phyloP scores from a whole-genome alignment of 768 basidiomycete genomes.

The Podaxis sp. region DNA sequence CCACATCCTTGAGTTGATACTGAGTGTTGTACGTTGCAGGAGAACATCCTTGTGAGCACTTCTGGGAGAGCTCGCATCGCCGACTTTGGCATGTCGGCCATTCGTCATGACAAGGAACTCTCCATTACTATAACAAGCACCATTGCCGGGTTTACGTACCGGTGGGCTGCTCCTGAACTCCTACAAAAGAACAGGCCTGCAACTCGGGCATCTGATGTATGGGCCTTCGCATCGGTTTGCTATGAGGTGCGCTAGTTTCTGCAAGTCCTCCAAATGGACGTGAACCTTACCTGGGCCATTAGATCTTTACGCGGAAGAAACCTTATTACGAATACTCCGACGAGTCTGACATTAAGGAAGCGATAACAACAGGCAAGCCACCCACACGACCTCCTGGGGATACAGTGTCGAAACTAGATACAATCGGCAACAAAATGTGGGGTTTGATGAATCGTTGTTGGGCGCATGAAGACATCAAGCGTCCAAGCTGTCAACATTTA shows the following conservation, averaged over 20 bases:
- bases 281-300: background rate
- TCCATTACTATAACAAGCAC: conserved; percentile 29
- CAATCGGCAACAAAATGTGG: background rate
- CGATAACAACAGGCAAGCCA: background rate
- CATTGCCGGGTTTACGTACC: background rate
- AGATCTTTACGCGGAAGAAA: background rate
- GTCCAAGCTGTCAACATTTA: background rate
- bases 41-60: conserved; percentile 14
- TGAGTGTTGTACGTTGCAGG: background rate
- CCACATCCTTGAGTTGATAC: too few relatives aligned
- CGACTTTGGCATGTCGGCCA: conserved; percentile 17
- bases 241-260: conserved; percentile 30
- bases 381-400: background rate
- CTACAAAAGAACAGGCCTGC: conserved; percentile 27
- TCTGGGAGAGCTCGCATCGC: conserved; percentile 13
- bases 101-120: background rate
- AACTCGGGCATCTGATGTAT: conserved; percentile 17
- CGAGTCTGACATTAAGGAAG: conserved; percentile 37
- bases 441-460: background rate
- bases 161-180: conserved; percentile 22
- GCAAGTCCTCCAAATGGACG: conserved; percentile 12
- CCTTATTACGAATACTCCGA: background rate
- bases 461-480: background rate
- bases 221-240: conserved; percentile 17
- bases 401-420: conserved; percentile 35